A percentile compares a stretch with the other conserved stretches of the same genome.
Evolutionary conservation across 2,329 filamentous ascomycete species (phyloP).

Genomic region (Kalaharituber pfeilii): DNA sequence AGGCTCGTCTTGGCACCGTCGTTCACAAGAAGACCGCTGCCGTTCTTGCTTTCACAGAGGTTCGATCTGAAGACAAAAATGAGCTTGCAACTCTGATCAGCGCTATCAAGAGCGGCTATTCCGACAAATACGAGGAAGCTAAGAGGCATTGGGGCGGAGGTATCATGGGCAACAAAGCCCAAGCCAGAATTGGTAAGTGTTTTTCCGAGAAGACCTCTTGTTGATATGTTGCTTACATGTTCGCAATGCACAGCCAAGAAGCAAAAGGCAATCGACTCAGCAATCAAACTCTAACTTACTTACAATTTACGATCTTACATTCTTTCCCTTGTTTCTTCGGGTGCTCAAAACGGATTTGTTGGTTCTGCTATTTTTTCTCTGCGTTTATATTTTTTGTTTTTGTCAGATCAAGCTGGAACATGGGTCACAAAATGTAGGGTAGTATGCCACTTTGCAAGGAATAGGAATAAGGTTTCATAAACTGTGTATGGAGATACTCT

Average conservation of each 20-base stretch:
- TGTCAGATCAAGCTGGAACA: no score
- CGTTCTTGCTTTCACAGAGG: conserved; percentile 87
- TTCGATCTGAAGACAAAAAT: conserved; percentile 93
- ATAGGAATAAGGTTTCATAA: background rate
- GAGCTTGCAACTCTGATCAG: conserved; percentile 95
- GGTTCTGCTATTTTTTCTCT: background rate
- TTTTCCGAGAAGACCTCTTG: background rate
- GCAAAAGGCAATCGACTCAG: conserved; percentile 80
- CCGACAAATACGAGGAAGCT: conserved; percentile 82
- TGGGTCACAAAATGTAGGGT: background rate
- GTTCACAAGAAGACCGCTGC: conserved; percentile 99
- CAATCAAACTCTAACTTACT: conserved; percentile 80
- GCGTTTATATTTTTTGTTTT: no score
- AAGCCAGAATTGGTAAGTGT: conserved; percentile 42
- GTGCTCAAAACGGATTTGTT: background rate
- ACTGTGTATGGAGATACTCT: background rate
- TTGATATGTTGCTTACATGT: conserved; percentile 28
- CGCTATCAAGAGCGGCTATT: conserved; percentile 94
- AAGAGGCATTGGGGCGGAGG: conserved; percentile 97
- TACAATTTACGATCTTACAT: background rate
- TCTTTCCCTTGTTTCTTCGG: background rate
- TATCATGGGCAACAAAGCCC: conserved; percentile 96
- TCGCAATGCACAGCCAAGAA: conserved; percentile 50
- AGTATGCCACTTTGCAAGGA: background rate
- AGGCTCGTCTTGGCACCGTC: conserved; percentile 95